A percentile compares a stretch with the other conserved stretches of the same genome.
phyloP scores from a whole-genome alignment of 2,329 filamentous ascomycete species.

The Exophiala dermatitidis region DNA sequence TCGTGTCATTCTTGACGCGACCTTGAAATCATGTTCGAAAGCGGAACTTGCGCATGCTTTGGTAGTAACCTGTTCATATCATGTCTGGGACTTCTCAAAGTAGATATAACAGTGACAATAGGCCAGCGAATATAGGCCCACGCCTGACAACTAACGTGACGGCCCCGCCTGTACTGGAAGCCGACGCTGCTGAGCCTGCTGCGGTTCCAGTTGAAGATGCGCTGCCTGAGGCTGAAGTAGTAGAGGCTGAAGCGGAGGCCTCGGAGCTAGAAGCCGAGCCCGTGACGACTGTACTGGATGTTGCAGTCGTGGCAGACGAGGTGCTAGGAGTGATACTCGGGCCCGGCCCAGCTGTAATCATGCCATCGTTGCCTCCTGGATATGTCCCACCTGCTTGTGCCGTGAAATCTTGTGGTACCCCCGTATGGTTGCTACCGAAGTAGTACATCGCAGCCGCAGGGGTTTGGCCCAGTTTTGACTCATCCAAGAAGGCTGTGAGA shows the following conservation, averaged over 20 bases:
- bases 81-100: neutral
- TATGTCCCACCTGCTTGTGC: conserved; percentile 18
- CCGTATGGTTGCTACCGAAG: conserved; percentile 22
- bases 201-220: conserved; percentile 2
- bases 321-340: conserved; percentile 12
- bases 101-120: neutral
- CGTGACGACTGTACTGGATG: conserved; percentile 1
- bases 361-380: conserved; percentile 20
- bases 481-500: conserved; percentile 16
- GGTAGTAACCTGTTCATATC: no score
- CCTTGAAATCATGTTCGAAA: no score
- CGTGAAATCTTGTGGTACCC: conserved; percentile 19
- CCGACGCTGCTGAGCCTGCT: conserved; percentile 10
- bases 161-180: conserved; percentile 5
- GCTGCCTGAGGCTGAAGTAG: neutral
- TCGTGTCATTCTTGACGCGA: no score
- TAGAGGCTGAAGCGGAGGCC: neutral
- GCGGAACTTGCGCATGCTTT: no score
- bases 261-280: neutral
- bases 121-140: neutral
- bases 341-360: conserved; percentile 22
- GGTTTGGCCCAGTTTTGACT: conserved; percentile 16
- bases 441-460: conserved; percentile 24
- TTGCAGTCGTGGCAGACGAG: conserved; percentile 5
- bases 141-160: neutral